These are phyloP conservation scores for Lactuca saligna DNA, from an alignment of 129 eudicot species.

Conservation along the genomic window DNA sequence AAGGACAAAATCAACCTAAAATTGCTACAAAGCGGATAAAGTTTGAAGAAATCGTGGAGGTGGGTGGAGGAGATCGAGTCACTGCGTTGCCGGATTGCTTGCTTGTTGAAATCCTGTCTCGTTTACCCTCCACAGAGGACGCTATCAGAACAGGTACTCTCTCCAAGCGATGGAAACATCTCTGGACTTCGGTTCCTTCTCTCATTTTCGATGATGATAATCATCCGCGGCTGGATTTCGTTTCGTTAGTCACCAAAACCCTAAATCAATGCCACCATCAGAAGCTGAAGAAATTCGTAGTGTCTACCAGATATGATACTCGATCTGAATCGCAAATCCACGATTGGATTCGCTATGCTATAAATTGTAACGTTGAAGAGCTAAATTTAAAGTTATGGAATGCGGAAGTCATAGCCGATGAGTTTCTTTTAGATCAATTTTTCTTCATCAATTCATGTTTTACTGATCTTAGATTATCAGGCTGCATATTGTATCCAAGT, in stretches of 20 bases:
- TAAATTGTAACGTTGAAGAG: slow-evolving; percentile 14
- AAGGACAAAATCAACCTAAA: too few species aligned
- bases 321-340: slow-evolving; percentile 10
- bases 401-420: not conserved
- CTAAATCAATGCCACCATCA: slow-evolving; percentile 24
- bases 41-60: too few species aligned
- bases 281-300: slow-evolving; percentile 10
- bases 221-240: not conserved
- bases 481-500: slow-evolving; percentile 13
- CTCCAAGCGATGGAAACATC: not conserved
- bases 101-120: too few species aligned
- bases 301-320: not conserved
- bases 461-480: slow-evolving; percentile 15
- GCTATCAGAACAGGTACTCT: too few species aligned
- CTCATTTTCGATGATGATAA: not conserved
- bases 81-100: too few species aligned
- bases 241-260: slow-evolving; percentile 17
- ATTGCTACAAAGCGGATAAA: too few species aligned
- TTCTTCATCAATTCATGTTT: slow-evolving; percentile 23
- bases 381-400: slow-evolving; percentile 2
- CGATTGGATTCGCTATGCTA: slow-evolving; percentile 24
- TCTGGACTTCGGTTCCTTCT: not conserved
- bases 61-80: too few species aligned
- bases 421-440: slow-evolving; percentile 14
- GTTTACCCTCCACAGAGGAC: too few species aligned